These are phyloP conservation scores for Hypoxylon sp. DNA, from an alignment of 2,329 filamentous ascomycete genomes.

Conservation along the genomic window DNA sequence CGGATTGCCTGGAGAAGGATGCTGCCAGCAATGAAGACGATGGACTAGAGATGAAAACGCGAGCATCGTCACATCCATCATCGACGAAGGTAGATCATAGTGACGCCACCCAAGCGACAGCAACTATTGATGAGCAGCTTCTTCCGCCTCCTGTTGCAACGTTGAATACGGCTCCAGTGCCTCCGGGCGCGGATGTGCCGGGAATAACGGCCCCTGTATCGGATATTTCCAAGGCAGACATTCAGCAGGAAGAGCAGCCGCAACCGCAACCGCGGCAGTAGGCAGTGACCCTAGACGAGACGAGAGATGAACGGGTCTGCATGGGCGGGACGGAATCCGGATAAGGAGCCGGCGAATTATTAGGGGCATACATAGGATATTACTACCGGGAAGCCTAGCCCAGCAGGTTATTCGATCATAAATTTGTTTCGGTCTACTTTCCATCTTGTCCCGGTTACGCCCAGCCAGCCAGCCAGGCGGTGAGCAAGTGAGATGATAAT, in stretches of 20 bases:
- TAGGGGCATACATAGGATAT: too few relatives aligned
- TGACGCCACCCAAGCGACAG: conserved; percentile 17
- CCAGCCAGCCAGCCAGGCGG: conserved; percentile 29
- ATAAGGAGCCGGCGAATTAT: conserved; percentile 36
- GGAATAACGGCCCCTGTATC: conserved; percentile 29
- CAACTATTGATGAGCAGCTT: conserved; percentile 24
- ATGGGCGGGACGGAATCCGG: conserved; percentile 34
- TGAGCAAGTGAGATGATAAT: conserved; percentile 19
- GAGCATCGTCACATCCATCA: conserved; percentile 27
- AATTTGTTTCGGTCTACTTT: too few relatives aligned
- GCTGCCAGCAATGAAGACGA: conserved; percentile 38
- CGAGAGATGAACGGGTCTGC: conserved; percentile 34
- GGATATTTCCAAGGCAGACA: conserved; percentile 25
- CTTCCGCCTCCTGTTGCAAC: conserved; percentile 34
- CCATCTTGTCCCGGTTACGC: too few relatives aligned
- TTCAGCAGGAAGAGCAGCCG: too few relatives aligned
- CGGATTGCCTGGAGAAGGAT: conserved; percentile 60
- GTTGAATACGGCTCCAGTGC: conserved; percentile 34
- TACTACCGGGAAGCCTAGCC: conserved; percentile 10
- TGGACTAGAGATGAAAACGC: conserved; percentile 40
- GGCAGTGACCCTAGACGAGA: conserved; percentile 31
- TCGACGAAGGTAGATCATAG: conserved; percentile 32
- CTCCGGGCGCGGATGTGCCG: conserved; percentile 37
- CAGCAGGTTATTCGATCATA: too few relatives aligned
- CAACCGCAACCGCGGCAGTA: conserved; percentile 25